These are phyloP conservation scores for Baffinella frigidus DNA, from an alignment of 208 protist species.

Conservation along the genomic window DNA sequence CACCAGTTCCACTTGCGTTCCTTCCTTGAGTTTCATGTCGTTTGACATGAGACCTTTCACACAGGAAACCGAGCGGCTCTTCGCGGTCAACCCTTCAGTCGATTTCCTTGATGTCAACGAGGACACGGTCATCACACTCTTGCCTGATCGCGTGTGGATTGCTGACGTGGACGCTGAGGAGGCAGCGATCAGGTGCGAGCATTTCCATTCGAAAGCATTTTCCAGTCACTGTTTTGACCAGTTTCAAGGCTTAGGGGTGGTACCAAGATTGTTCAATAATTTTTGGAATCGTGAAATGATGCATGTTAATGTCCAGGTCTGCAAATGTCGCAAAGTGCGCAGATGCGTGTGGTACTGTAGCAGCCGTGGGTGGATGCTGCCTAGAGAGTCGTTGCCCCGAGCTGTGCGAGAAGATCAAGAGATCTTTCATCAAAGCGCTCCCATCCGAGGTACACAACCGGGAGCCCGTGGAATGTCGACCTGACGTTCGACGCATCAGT, in stretches of 20 bases:
- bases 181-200: not conserved
- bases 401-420: not conserved
- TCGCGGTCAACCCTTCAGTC: not conserved
- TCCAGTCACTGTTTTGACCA: too few relatives aligned
- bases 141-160: slow-evolving; percentile 52
- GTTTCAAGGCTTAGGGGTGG: too few relatives aligned
- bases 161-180: slow-evolving; percentile 31
- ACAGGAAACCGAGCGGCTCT: not conserved
- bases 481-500: too few relatives aligned
- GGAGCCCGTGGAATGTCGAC: too few relatives aligned
- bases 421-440: too few relatives aligned
- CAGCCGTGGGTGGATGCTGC: not conserved
- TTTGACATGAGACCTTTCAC: not conserved
- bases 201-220: too few relatives aligned
- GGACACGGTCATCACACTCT: slow-evolving; percentile 7
- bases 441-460: too few relatives aligned
- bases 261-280: too few relatives aligned
- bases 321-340: not conserved
- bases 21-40: not conserved
- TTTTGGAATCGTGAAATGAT: too few relatives aligned
- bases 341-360: not conserved
- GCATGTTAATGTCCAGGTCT: too few relatives aligned
- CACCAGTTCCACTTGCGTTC: too few relatives aligned
- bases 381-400: not conserved
- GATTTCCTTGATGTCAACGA: slow-evolving; percentile 24